phyloP scores from a whole-genome alignment of 106 monocot genomes.

The Dioscorea alata region DNA sequence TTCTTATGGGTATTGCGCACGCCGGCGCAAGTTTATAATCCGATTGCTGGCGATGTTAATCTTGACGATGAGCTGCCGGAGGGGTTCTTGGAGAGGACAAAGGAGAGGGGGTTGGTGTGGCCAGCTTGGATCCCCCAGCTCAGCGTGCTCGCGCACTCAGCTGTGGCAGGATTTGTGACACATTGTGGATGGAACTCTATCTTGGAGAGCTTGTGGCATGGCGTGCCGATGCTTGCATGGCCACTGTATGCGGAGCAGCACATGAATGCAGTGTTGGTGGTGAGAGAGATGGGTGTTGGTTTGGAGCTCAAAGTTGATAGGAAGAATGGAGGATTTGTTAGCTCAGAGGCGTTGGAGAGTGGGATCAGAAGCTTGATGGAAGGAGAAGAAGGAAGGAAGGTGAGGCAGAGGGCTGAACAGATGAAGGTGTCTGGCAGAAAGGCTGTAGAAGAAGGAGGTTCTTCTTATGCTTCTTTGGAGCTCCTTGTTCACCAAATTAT shows the following conservation, averaged over 20 bases:
- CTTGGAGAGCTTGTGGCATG: conserved; percentile 5
- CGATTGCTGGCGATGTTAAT: neutral
- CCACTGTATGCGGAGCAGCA: neutral
- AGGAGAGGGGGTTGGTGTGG: conserved; percentile 2
- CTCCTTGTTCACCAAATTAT: too few relatives aligned
- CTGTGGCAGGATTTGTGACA: neutral
- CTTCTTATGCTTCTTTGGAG: conserved; percentile 11
- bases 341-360: neutral
- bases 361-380: conserved; percentile 2
- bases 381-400: conserved; percentile 21
- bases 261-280: neutral
- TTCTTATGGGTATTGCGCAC: conserved; percentile 33
- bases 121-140: neutral
- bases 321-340: neutral
- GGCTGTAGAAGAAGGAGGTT: conserved; percentile 21
- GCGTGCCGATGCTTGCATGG: conserved; percentile 2
- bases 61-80: conserved; percentile 11
- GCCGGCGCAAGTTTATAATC: too few relatives aligned
- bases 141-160: neutral
- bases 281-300: neutral
- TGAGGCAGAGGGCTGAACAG: conserved; percentile 12
- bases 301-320: neutral
- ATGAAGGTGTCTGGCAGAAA: conserved; percentile 5
- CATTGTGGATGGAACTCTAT: conserved; percentile 4
- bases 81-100: conserved; percentile 3